These are phyloP conservation scores for Ensete ventricosum DNA, from an alignment of 176 grass and related monocot species.

Conservation along the genomic window DNA sequence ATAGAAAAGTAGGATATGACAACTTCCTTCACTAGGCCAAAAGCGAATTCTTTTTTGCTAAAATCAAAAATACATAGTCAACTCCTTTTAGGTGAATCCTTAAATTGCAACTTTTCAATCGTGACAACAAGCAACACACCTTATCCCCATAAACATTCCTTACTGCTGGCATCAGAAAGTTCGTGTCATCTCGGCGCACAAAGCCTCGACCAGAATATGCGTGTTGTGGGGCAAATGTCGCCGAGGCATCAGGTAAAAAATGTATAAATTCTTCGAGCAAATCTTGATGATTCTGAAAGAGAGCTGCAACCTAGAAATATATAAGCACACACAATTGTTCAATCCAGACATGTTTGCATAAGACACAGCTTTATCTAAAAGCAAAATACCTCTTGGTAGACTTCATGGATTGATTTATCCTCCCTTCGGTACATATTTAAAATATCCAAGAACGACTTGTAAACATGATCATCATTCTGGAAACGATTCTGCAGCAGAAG, in stretches of 20 bases:
- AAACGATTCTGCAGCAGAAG: conserved; percentile 63
- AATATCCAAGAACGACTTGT: conserved; percentile 96
- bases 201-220: conserved; percentile 39
- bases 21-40: neutral
- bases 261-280: conserved; percentile 91
- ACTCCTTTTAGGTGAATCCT: neutral
- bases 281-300: conserved; percentile 81
- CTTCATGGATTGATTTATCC: conserved; percentile 92
- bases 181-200: conserved; percentile 49
- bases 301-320: conserved; percentile 55
- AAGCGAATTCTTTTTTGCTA: no score
- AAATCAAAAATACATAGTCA: neutral
- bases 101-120: neutral
- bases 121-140: conserved; percentile 28
- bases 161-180: conserved; percentile 44
- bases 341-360: neutral
- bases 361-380: neutral
- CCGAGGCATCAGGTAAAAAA: conserved; percentile 83
- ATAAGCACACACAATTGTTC: neutral
- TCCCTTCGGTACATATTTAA: conserved; percentile 99
- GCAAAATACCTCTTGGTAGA: conserved; percentile 74
- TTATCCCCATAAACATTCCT: conserved; percentile 53
- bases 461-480: conserved; percentile 79
- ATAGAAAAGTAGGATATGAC: neutral
- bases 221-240: conserved; percentile 40